phyloP scores from a whole-genome alignment of 2,329 filamentous ascomycete genomes.

The Trichoderma sp. region DNA sequence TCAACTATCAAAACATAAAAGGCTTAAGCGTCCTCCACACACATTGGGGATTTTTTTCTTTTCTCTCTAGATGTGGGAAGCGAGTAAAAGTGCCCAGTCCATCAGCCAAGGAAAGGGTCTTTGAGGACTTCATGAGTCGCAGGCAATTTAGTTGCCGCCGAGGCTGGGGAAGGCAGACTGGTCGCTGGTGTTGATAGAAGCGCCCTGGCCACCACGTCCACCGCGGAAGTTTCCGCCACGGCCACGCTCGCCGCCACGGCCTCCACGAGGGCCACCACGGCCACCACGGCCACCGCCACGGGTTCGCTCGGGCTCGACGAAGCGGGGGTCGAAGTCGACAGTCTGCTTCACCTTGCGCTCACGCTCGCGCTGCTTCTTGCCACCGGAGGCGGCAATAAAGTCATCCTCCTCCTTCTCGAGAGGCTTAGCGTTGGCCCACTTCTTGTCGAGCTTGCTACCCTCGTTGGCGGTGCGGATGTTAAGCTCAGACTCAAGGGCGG shows the following conservation, averaged over 20 bases:
- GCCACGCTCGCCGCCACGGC: conserved; percentile 52
- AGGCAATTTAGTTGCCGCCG: conserved; percentile 50
- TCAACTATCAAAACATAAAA: conserved; percentile 34
- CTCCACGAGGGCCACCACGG: conserved; percentile 57
- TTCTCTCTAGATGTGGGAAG: conserved; percentile 13
- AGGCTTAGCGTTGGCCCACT: conserved; percentile 84
- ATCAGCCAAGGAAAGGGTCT: conserved; percentile 21
- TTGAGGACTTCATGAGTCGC: conserved; percentile 15
- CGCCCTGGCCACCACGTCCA: conserved; percentile 42
- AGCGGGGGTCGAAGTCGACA: conserved; percentile 85
- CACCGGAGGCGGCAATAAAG: conserved; percentile 72
- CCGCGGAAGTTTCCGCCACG: conserved; percentile 44
- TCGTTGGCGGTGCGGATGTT: conserved; percentile 90
- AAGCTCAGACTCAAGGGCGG: conserved; percentile 62
- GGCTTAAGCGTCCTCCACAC: conserved; percentile 26
- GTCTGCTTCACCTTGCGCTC: conserved; percentile 90
- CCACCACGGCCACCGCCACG: conserved; percentile 55
- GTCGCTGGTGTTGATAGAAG: conserved; percentile 58
- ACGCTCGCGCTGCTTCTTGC: conserved; percentile 83
- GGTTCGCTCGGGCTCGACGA: conserved; percentile 67
- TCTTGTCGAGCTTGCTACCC: conserved; percentile 83
- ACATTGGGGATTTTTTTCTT: background rate
- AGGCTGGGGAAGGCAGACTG: conserved; percentile 63
- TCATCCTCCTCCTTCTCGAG: conserved; percentile 67
- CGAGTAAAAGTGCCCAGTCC: conserved; percentile 15